Evolutionary conservation across 306 rosid species (phyloP).

Genomic region (Glycine latifolia): DNA sequence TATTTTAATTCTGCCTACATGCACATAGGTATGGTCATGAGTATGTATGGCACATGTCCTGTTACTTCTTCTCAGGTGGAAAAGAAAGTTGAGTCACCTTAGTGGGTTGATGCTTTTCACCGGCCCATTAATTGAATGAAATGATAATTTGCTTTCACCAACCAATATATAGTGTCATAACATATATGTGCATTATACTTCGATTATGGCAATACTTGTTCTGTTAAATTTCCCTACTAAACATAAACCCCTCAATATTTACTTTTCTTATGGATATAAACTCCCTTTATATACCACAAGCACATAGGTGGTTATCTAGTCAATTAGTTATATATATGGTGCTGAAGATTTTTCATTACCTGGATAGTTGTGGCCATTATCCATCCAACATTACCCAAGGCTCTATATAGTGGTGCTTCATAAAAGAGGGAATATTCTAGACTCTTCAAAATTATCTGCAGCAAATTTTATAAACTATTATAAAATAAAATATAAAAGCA

Average conservation of each 20-base stretch:
- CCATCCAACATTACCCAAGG: constrained; percentile 1
- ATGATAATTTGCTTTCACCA: constrained; percentile 29
- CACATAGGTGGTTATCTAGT: constrained; percentile 26
- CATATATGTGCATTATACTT: background rate
- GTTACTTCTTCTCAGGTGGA: background rate
- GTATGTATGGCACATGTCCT: constrained; percentile 20
- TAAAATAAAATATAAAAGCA: background rate
- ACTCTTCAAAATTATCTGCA: constrained; percentile 6
- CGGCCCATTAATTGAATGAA: constrained; percentile 43
- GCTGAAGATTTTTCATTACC: constrained; percentile 18
- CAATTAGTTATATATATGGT: background rate
- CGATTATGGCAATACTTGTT: background rate
- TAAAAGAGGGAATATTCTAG: background rate
- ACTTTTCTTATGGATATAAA: background rate
- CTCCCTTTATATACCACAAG: background rate
- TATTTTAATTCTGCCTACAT: constrained; percentile 29
- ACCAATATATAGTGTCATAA: background rate
- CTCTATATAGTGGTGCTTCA: background rate
- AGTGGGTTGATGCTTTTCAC: constrained; percentile 44
- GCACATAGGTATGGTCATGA: background rate
- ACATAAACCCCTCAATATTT: background rate
- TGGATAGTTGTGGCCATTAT: constrained; percentile 6
- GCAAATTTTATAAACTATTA: constrained; percentile 6
- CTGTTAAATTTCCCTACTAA: background rate
- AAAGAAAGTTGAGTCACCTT: background rate